These are phyloP conservation scores for Ophiosphaerella narmari DNA, from an alignment of 2,329 filamentous ascomycete species.

Conservation along the genomic window DNA sequence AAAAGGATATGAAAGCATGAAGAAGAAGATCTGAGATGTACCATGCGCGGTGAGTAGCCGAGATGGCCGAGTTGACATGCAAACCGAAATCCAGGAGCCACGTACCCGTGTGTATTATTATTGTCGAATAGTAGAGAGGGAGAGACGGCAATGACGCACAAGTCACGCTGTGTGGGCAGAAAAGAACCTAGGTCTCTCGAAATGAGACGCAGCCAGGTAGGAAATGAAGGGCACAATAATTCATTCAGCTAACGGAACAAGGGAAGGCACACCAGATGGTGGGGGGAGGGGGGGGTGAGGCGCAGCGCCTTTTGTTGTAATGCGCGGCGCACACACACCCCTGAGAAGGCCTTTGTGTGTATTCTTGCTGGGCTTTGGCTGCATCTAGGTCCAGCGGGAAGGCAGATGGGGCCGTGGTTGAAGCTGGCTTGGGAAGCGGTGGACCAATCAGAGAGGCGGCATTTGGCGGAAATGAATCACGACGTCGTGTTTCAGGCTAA, in stretches of 20 bases:
- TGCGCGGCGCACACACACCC: constrained; percentile 17
- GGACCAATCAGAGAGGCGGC: constrained; percentile 30
- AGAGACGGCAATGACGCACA: too few species aligned
- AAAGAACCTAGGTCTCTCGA: neutral
- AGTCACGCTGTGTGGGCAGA: too few species aligned
- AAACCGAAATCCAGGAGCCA: too few species aligned
- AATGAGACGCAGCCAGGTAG: neutral
- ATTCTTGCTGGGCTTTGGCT: neutral
- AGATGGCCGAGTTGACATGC: too few species aligned
- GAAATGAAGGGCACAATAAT: constrained; percentile 1
- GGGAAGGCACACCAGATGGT: neutral
- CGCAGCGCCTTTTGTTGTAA: constrained; percentile 3
- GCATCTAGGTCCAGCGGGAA: constrained; percentile 1
- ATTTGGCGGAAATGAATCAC: constrained; percentile 32
- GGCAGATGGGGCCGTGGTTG: constrained; percentile 13
- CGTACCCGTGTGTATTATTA: too few species aligned
- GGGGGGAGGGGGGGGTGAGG: neutral
- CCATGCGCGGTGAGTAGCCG: too few species aligned
- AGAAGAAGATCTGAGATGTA: too few species aligned
- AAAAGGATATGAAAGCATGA: too few species aligned
- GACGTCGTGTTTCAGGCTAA: constrained; percentile 38
- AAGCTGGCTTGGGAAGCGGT: constrained; percentile 2
- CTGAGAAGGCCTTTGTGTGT: constrained; percentile 12
- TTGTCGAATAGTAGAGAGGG: too few species aligned
- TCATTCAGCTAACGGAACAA: constrained; percentile 4